Percentiles rank a stretch among this genome's conserved stretches.
phyloP scores from a whole-genome alignment of 768 basidiomycete genomes.

The Termitomyces sp. region DNA sequence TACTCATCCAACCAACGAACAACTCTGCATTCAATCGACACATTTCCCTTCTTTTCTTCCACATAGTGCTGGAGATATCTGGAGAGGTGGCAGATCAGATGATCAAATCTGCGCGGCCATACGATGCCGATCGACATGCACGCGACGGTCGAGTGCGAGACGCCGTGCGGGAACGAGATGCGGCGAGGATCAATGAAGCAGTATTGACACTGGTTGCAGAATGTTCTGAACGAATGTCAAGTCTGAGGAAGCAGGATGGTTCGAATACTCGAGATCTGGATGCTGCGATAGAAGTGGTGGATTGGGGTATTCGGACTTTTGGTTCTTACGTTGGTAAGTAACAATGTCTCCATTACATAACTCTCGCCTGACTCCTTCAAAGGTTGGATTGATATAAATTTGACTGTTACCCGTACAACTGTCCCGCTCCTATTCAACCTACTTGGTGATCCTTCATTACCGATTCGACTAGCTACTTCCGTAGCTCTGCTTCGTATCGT shows the following conservation, averaged over 20 bases:
- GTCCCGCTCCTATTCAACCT: slow-evolving; percentile 81
- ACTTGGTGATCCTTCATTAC: slow-evolving; percentile 69
- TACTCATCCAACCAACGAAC: slow-evolving; percentile 61
- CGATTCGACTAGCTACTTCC: slow-evolving; percentile 80
- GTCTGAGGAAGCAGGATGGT: slow-evolving; percentile 41
- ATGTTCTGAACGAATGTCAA: slow-evolving; percentile 52
- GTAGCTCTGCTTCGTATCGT: slow-evolving; percentile 78
- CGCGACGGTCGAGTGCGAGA: slow-evolving; percentile 87
- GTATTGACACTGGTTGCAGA: slow-evolving; percentile 81
- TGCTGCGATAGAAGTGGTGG: slow-evolving; percentile 71
- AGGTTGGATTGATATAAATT: slow-evolving; percentile 98
- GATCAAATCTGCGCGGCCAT: slow-evolving; percentile 81
- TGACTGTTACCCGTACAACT: slow-evolving; percentile 89
- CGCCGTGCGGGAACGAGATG: slow-evolving; percentile 86
- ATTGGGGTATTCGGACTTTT: slow-evolving; percentile 90
- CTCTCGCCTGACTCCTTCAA: not conserved
- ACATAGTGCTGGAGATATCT: slow-evolving; percentile 89
- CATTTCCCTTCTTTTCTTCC: slow-evolving; percentile 85
- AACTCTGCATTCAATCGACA: slow-evolving; percentile 73
- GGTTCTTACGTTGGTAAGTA: slow-evolving; percentile 90
- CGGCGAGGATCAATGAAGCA: slow-evolving; percentile 78
- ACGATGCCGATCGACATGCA: slow-evolving; percentile 60
- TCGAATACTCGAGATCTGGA: slow-evolving; percentile 48
- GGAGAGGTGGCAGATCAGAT: slow-evolving; percentile 96
- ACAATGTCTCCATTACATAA: not conserved